These are phyloP conservation scores for Xerocomellus dryophilus DNA, from an alignment of 768 basidiomycete genomes.

Conservation along the genomic window DNA sequence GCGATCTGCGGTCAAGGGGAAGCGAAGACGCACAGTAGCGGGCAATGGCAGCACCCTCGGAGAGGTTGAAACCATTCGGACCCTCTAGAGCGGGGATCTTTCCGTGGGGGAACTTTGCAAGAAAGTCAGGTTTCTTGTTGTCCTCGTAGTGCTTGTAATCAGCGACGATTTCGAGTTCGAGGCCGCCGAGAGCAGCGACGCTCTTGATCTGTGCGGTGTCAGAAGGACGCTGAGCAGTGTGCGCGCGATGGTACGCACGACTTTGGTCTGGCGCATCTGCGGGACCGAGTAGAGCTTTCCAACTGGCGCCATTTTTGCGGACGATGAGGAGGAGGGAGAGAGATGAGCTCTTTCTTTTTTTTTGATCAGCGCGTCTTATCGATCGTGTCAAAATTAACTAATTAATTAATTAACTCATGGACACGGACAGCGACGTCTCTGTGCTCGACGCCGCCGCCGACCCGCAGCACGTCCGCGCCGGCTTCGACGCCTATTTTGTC, in stretches of 20 bases:
- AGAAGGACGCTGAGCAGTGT: background rate
- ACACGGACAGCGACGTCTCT: constrained; percentile 28
- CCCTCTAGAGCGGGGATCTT: constrained; percentile 85
- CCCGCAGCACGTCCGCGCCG: constrained; percentile 38
- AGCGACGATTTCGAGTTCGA: constrained; percentile 53
- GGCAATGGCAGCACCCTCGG: constrained; percentile 78
- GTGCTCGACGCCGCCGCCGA: constrained; percentile 16
- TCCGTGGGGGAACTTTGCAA: constrained; percentile 72
- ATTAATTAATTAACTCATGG: constrained; percentile 24
- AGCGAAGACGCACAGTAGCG: constrained; percentile 72
- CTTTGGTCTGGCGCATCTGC: constrained; percentile 38
- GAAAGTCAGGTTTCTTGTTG: constrained; percentile 70
- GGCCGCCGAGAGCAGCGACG: constrained; percentile 55
- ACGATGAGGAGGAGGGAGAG: constrained; percentile 21
- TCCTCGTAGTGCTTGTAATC: constrained; percentile 58
- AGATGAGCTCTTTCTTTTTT: constrained; percentile 7
- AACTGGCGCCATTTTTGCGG: constrained; percentile 48
- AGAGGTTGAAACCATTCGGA: constrained; percentile 71
- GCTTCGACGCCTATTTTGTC: constrained; percentile 86
- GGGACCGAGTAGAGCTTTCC: constrained; percentile 63
- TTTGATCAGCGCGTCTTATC: constrained; percentile 31
- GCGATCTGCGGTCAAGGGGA: constrained; percentile 8
- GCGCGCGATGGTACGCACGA: constrained; percentile 36
- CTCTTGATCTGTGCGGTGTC: constrained; percentile 44
- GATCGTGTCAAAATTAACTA: constrained; percentile 24